A percentile compares a stretch with the other conserved stretches of the same genome.
Evolutionary conservation across 2,329 filamentous ascomycete genomes (phyloP).

Genomic region (Talaromyces atroroseus): DNA sequence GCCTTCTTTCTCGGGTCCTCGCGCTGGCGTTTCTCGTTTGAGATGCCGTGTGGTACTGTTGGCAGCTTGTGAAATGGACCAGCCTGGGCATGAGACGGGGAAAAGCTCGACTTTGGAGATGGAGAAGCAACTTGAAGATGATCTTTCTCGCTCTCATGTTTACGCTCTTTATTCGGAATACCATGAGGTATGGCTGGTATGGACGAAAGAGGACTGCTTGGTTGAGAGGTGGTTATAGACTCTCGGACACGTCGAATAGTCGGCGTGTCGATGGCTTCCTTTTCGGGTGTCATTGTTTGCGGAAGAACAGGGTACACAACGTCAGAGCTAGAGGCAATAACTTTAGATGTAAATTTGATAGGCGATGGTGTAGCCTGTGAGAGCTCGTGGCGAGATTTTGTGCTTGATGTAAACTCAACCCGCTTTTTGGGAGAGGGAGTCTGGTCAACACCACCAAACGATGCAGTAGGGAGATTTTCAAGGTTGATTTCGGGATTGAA

Average conservation of each 20-base stretch:
- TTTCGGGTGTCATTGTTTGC: conserved; percentile 31
- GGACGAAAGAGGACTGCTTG: conserved; percentile 21
- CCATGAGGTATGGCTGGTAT: conserved; percentile 35
- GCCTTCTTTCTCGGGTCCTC: conserved; percentile 12
- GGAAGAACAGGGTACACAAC: conserved; percentile 35
- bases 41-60: conserved; percentile 35
- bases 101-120: neutral
- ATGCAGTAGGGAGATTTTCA: conserved; percentile 22
- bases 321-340: conserved; percentile 21
- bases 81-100: neutral
- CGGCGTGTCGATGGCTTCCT: conserved; percentile 23
- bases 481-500: conserved; percentile 50
- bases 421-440: conserved; percentile 72
- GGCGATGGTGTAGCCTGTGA: conserved; percentile 36
- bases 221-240: conserved; percentile 21
- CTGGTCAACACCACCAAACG: conserved; percentile 41
- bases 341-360: conserved; percentile 30
- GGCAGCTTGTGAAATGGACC: conserved; percentile 25
- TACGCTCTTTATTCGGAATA: conserved; percentile 30
- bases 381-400: conserved; percentile 45
- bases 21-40: conserved; percentile 28
- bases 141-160: conserved; percentile 15
- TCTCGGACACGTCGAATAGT: conserved; percentile 39
- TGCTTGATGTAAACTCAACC: conserved; percentile 73
- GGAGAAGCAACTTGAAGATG: neutral